Evolutionary conservation across 23 red algal genomes (phyloP), one percentile per base, ranked within the genome.

Genomic region (Gracilariopsis chorda): DNA sequence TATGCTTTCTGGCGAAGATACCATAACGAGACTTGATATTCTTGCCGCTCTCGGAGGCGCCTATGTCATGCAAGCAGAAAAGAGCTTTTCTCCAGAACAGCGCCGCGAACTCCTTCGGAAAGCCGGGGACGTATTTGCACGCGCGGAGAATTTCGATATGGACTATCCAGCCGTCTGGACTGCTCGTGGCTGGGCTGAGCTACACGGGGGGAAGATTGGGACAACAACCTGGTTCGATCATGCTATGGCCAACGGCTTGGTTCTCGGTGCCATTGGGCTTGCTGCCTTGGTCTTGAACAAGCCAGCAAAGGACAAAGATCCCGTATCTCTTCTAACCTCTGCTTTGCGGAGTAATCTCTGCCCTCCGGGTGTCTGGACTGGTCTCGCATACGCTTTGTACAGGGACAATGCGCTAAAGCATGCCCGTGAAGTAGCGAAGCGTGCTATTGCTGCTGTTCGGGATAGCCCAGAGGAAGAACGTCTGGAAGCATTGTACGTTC

Each of bases 221-320:
- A 74, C 88, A 25, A 82, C 57, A 42, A 80, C 49, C 58, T 91
- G 88, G 88, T 91, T 91, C 72, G 88, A 91, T 16, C 77, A 82
- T 82, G 88, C 88, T 5, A 70, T 42, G 46, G 77, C 36, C 34
- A 91, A 91, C 24, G 40, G 48, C 36, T 14, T 89, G 16, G 72
- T 89, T 34, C 55, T 89, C 8, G 85, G 85, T 51, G 45, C 85
- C 1, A 89, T 89, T 65, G 85, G 85, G 17, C 48, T 89, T 14
- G 85, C 85, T 21, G 85, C 85, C 17, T 39, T 89, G 27, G 61
- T 73, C 23, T 43, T 89, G 11, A 73, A 76, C 57, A 60, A 63
- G 20, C 48, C 41, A 7, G 67, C 49, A 48, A 49, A 52, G 10
- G 28, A 59, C 56, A 79, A 80, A 23, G 88, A 80, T 60, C 47